Evolutionary conservation across 768 basidiomycete species (phyloP).

Genomic region (Coprinopsis strossmayeri): DNA sequence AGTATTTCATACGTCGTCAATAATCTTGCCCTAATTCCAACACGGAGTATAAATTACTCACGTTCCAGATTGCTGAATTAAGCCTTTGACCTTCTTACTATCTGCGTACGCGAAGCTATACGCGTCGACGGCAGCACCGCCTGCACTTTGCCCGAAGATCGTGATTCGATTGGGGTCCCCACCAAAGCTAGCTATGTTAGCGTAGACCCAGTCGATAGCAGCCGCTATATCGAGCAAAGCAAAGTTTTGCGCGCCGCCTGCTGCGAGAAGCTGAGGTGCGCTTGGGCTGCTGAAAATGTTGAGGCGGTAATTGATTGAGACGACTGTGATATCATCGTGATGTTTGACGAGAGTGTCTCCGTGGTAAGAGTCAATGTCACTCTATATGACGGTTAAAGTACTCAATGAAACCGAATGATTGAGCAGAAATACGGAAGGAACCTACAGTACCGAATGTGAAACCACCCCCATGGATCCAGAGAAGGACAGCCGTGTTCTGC

Average conservation of each 20-base stretch:
- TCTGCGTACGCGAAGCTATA: slow-evolving; percentile 28
- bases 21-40: too few species aligned
- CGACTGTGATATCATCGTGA: slow-evolving; percentile 27
- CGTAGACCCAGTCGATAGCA: slow-evolving; percentile 39
- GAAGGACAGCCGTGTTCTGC: slow-evolving; percentile 24
- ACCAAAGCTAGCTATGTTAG: slow-evolving; percentile 38
- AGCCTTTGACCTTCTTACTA: slow-evolving; percentile 24
- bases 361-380: slow-evolving; percentile 20
- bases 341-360: slow-evolving; percentile 26
- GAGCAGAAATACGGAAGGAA: too few species aligned
- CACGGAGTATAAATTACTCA: slow-evolving; percentile 9
- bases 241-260: slow-evolving; percentile 26
- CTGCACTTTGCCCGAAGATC: slow-evolving; percentile 32
- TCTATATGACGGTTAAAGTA: too few species aligned
- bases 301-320: slow-evolving; percentile 31
- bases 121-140: slow-evolving; percentile 25
- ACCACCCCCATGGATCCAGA: slow-evolving; percentile 32
- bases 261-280: slow-evolving; percentile 27
- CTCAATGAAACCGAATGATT: too few species aligned
- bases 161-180: slow-evolving; percentile 30
- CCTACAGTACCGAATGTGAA: slow-evolving; percentile 28
- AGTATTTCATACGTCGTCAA: too few species aligned
- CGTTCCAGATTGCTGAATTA: slow-evolving; percentile 30
- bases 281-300: slow-evolving; percentile 36
- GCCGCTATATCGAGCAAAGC: slow-evolving; percentile 32